phyloP scores from a whole-genome alignment of 768 basidiomycete species.

The Mycena maculata region DNA sequence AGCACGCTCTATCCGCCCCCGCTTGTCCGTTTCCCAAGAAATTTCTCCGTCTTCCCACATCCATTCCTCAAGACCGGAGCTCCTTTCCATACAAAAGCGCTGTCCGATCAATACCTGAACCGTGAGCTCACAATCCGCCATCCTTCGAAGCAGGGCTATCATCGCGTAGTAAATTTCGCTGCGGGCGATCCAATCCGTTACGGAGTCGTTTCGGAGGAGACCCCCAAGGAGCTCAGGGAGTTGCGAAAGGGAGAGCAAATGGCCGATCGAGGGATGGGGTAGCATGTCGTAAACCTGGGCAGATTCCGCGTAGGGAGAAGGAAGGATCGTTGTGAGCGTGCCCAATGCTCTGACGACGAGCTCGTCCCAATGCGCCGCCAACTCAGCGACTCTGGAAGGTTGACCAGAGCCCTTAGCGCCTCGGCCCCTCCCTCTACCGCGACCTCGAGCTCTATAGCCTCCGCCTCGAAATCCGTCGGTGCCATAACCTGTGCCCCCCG shows the following conservation, averaged over 20 bases:
- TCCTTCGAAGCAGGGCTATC: conserved; percentile 57
- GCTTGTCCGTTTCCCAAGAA: conserved; percentile 49
- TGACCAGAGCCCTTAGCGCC: background rate
- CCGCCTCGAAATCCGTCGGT: conserved; percentile 35
- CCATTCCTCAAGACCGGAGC: conserved; percentile 59
- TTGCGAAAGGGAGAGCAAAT: conserved; percentile 57
- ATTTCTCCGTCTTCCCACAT: conserved; percentile 60
- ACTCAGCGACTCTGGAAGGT: conserved; percentile 20
- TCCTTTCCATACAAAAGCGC: conserved; percentile 52
- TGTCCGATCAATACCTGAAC: conserved; percentile 55
- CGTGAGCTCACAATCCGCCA: conserved; percentile 65
- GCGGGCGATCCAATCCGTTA: conserved; percentile 63
- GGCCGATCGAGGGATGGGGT: conserved; percentile 58
- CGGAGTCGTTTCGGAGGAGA: conserved; percentile 67
- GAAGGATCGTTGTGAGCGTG: conserved; percentile 55
- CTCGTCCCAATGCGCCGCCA: conserved; percentile 53
- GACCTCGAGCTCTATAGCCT: conserved; percentile 4
- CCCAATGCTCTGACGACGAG: conserved; percentile 51
- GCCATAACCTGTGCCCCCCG: conserved; percentile 65
- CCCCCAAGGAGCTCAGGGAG: conserved; percentile 57
- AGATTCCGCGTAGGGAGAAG: conserved; percentile 57
- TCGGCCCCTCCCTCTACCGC: conserved; percentile 5
- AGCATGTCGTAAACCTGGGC: conserved; percentile 61
- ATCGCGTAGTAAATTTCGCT: conserved; percentile 61
- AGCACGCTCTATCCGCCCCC: conserved; percentile 46